A percentile compares a stretch with the other conserved stretches of the same genome.
Conservation (phyloP, 1,284 basidiomycete genomes). For the Irpex lacteus region DNA sequence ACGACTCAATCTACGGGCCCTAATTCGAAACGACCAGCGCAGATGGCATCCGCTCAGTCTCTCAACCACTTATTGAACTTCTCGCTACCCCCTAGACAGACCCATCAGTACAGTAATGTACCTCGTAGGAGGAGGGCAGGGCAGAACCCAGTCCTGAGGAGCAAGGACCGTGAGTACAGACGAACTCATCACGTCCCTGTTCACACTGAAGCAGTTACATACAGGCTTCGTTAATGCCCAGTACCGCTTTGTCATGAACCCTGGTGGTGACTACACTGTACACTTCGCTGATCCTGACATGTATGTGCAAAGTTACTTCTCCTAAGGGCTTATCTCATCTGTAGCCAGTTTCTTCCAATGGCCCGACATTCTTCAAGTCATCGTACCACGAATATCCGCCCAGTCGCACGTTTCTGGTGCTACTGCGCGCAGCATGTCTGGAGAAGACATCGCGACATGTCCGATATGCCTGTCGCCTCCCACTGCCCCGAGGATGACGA, state of each 20-base stretch:
- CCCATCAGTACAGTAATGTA: slow-evolving; percentile 49
- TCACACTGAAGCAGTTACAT: slow-evolving; percentile 5
- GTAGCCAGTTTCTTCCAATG: slow-evolving; percentile 82
- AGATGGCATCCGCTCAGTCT: slow-evolving; percentile 64
- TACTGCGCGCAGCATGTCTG: slow-evolving; percentile 34
- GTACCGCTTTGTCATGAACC: slow-evolving; percentile 92
- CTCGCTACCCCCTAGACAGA: slow-evolving; percentile 75
- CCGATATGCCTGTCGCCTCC: slow-evolving; percentile 95
- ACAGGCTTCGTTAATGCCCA: slow-evolving; percentile 90
- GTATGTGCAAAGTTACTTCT: slow-evolving; percentile 42
- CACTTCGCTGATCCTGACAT: slow-evolving; percentile 96
- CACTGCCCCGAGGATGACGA: slow-evolving; percentile 93
- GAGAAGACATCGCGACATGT: slow-evolving; percentile 74
- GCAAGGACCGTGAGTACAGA: slow-evolving; percentile 76
- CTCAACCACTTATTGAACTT: slow-evolving; percentile 84
- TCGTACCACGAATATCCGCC: slow-evolving; percentile 80
- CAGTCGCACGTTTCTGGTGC: slow-evolving; percentile 50
- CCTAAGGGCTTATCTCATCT: slow-evolving; percentile 12
- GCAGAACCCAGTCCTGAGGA: slow-evolving; percentile 67
- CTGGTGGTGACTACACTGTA: slow-evolving; percentile 87
- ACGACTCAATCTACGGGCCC: slow-evolving; percentile 21
- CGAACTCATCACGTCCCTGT: neutral
- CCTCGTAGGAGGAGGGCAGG: slow-evolving; percentile 71
- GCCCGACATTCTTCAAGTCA: slow-evolving; percentile 95
- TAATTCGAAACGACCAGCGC: slow-evolving; percentile 54